phyloP scores from a whole-genome alignment of 1,284 basidiomycete genomes.

The Cutaneotrichosporon dermatis region DNA sequence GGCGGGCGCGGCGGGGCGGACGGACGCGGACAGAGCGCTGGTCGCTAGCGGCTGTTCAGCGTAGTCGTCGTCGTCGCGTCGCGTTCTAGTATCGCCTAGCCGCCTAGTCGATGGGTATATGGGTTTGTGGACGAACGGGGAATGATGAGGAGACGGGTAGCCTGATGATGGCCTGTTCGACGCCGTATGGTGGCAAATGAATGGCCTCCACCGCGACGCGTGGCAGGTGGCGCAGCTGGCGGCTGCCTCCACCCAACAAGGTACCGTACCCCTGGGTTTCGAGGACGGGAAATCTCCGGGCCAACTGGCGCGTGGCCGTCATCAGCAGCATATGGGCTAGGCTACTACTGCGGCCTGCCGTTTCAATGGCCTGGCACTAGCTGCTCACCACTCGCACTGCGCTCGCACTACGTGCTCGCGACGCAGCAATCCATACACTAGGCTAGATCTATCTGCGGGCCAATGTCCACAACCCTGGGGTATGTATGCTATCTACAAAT shows the following conservation, averaged over 20 bases:
- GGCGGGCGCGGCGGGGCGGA: not conserved
- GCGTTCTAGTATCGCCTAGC: no score
- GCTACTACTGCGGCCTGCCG: no score
- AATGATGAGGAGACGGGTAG: not conserved
- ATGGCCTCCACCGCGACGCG: slow-evolving; percentile 3
- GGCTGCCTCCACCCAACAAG: not conserved
- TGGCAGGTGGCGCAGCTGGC: not conserved
- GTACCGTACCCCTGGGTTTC: no score
- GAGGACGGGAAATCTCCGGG: not conserved
- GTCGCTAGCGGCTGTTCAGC: no score
- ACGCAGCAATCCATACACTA: slow-evolving; percentile 1
- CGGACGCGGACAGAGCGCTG: not conserved
- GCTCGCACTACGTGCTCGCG: not conserved
- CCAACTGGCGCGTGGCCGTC: not conserved
- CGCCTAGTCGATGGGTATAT: no score
- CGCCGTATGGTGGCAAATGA: slow-evolving; percentile 1
- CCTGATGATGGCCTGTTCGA: not conserved
- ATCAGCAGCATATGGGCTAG: no score
- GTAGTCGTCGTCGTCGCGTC: no score
- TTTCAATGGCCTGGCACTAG: not conserved
- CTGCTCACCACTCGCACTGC: not conserved
- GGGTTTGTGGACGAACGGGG: not conserved
- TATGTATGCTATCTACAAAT: slow-evolving; percentile 19
- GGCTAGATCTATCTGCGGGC: slow-evolving; percentile 1
- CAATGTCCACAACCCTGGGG: slow-evolving; percentile 4